Base-by-base conservation (phyloP, 352 stramenopile genomes). In the Plasmopara halstedii region DNA sequence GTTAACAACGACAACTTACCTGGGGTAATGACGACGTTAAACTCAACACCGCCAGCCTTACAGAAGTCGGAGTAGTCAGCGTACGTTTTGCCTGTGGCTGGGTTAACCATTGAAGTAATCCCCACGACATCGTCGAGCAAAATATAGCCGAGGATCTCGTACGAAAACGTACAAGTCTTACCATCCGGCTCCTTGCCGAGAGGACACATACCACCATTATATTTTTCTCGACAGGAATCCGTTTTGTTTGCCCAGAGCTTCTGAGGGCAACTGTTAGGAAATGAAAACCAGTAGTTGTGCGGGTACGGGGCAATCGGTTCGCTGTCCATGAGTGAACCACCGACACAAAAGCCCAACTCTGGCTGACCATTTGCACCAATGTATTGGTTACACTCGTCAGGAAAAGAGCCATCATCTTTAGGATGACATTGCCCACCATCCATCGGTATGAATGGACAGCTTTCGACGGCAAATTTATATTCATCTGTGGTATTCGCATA, bases 241-340 rank as follows among this genome's bases (percentile, higher is more conserved):
- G 62, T 79, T 53, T 83, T 87, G 20, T 64, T 37, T 3, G 35
- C 26, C 68, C 64, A 85, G 15, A 65, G 42, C n/a, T 68, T 13
- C 21, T 58, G 50, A 10, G 66, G 72, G 17, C 75, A 90, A 15
- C 56, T 83, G 56, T 88, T 88, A 5, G 80, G 76, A 67, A 83
- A 88, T 36, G 80, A 91, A 59, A 78, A 88, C 80, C 76, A 88
- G 58, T 80, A 80, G 53, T 83, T 86, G 60, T 83, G 69, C 10
- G 68, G 71, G 70, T 92, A 89, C 39, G 75, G 74, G 19, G 80
- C 80, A 6, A 72, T 56, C 4, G 39, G 31, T 4, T 88, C 73
- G 14, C 56, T 76, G 41, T 79, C 62, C 32, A 70, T 47, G 0
- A 74, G 40, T 2, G 68, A 62, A 15, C 57, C 63, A 14, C 75